These are phyloP conservation scores for Articulospora tetracladia DNA, from an alignment of 495 filamentous ascomycete genomes.

Conservation along the genomic window DNA sequence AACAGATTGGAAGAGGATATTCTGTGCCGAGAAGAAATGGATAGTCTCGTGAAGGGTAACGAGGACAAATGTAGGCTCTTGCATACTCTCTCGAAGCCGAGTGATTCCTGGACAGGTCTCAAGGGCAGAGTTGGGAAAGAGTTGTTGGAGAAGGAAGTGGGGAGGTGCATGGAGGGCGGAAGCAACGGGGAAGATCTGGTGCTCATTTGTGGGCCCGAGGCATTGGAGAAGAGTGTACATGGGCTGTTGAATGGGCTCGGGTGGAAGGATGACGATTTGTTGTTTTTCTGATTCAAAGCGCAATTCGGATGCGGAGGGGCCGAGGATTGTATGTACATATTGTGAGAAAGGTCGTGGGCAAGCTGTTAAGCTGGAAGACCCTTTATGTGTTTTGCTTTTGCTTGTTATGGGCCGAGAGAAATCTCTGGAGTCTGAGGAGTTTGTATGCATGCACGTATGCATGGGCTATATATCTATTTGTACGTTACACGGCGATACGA, in stretches of 20 bases:
- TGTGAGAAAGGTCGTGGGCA: background rate
- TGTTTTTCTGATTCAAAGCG: slow-evolving; percentile 68
- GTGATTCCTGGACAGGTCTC: slow-evolving; percentile 63
- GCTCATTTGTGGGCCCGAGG: slow-evolving; percentile 78
- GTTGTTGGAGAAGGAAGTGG: slow-evolving; percentile 60
- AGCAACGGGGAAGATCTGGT: slow-evolving; percentile 58
- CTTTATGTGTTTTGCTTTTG: background rate
- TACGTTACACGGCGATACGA: background rate
- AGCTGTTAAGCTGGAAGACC: background rate
- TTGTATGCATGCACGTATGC: background rate
- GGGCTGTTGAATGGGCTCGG: slow-evolving; percentile 61
- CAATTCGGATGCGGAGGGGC: background rate
- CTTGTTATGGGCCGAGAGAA: too few species aligned
- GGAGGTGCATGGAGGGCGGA: slow-evolving; percentile 16
- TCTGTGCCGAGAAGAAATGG: slow-evolving; percentile 72
- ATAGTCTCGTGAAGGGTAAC: slow-evolving; percentile 50
- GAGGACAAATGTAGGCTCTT: slow-evolving; percentile 59
- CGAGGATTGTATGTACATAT: background rate
- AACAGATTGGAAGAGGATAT: slow-evolving; percentile 84
- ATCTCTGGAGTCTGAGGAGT: background rate
- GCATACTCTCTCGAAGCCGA: slow-evolving; percentile 67
- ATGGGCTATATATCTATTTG: background rate
- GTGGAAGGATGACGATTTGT: slow-evolving; percentile 74
- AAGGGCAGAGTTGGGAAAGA: slow-evolving; percentile 63
- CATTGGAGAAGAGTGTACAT: slow-evolving; percentile 69